Base-by-base conservation (phyloP, 106 monocot genomes). In the Vanilla planifolia region DNA sequence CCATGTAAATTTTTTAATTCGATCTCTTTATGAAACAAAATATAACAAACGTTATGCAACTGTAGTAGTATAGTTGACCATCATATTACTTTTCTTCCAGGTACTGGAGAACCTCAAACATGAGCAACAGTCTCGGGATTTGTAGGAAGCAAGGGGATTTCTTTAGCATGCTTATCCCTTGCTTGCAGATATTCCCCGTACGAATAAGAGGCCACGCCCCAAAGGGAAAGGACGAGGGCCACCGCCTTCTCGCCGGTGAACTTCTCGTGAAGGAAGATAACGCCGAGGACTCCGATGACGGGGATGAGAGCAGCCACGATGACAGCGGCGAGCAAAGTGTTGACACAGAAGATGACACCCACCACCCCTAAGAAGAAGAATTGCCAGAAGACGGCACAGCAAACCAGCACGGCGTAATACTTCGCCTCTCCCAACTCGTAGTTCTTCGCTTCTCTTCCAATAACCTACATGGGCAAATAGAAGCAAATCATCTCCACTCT, bases 181-280 rank as follows among this genome's bases (percentile, higher is more conserved):
- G 5, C 20, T 11, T 11, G 25, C 6, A 22, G 21, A 25, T 66
- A 60, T 60, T 73, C 73, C 2, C 73, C 73, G 23, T 73, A 73
- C 2, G 58, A 66, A 36, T 73, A 73, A 14, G 73, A 73, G 4
- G 57, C 60, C 29, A 73, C 42, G 6, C 73, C 73, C 73, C 73
- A 73, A 0, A 73, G 73, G 0, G 73, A 66, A 10, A 73, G 60
- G 2, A n/a, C 51, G 20, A 73, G 51, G 0, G 66, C 59, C 3
- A 73, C 66, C 11, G 59, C 73, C 51, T 73, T 73, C 33, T 66
- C 60, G 24, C 50, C 28, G 28, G 50, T 48, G 47, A 73, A 73
- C 20, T 42, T 66, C 42, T 73, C 73, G 7, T 66, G 46, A 5
- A 41, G 66, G 34, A 73, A 60, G 40, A 73, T 40, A 51, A 73